These are phyloP conservation scores for Leccinum griseonigrum DNA, from an alignment of 1,284 basidiomycete genomes.

Conservation along the genomic window DNA sequence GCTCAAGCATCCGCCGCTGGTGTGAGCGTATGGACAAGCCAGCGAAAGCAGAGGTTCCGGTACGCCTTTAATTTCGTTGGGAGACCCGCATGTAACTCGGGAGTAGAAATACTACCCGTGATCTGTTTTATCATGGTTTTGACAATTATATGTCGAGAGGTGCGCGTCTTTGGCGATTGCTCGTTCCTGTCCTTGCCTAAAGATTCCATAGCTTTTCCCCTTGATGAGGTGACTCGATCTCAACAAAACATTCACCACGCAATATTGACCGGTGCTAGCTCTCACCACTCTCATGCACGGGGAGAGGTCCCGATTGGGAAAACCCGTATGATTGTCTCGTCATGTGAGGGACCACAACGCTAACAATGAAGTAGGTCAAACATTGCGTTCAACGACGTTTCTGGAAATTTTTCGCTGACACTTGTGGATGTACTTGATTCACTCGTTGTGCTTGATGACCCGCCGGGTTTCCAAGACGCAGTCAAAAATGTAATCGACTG, in stretches of 20 bases:
- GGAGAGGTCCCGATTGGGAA: slow-evolving; percentile 77
- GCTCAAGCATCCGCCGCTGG: slow-evolving; percentile 33
- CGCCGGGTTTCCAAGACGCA: slow-evolving; percentile 69
- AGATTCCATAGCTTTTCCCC: slow-evolving; percentile 62
- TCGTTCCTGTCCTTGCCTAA: slow-evolving; percentile 8
- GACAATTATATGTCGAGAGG: slow-evolving; percentile 77
- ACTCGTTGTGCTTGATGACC: slow-evolving; percentile 74
- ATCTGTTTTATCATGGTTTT: slow-evolving; percentile 83
- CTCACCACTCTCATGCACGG: slow-evolving; percentile 81
- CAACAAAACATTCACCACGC: slow-evolving; percentile 3
- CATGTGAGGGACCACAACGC: slow-evolving; percentile 1
- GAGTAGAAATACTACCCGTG: slow-evolving; percentile 63
- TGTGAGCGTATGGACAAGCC: slow-evolving; percentile 51
- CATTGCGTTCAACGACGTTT: slow-evolving; percentile 77
- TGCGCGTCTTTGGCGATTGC: slow-evolving; percentile 27
- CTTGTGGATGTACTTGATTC: slow-evolving; percentile 83
- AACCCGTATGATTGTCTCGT: slow-evolving; percentile 57
- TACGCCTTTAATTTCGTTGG: slow-evolving; percentile 30
- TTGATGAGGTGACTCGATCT: slow-evolving; percentile 61
- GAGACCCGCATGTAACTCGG: slow-evolving; percentile 3
- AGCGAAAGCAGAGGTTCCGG: slow-evolving; percentile 62
- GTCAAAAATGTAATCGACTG: slow-evolving; percentile 72
- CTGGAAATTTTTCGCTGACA: slow-evolving; percentile 83
- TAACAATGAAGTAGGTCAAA: slow-evolving; percentile 49
- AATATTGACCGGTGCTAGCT: slow-evolving; percentile 47